Percentiles rank a stretch among this genome's conserved stretches.
Conservation (phyloP, 139 green algal genomes). For the Choricystis sp. region DNA sequence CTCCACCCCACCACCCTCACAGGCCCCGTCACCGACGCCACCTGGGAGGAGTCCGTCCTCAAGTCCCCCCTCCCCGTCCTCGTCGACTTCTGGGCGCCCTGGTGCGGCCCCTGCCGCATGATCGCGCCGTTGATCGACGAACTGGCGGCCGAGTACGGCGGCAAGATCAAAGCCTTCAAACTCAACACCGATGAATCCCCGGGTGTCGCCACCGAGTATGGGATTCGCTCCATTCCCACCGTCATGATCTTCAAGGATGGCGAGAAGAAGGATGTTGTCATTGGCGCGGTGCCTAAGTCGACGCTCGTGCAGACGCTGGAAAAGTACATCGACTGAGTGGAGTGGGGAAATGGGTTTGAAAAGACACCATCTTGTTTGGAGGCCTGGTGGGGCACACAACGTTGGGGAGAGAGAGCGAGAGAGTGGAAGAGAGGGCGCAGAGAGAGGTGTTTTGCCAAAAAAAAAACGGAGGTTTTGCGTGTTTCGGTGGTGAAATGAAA, state of each 20-base stretch:
- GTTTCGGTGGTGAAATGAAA: too few species aligned
- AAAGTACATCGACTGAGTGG: constrained; percentile 79
- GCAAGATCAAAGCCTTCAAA: constrained; percentile 54
- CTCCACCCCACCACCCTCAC: too few species aligned
- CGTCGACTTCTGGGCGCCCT: constrained; percentile 72
- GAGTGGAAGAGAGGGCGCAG: too few species aligned
- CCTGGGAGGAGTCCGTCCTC: constrained; percentile 72
- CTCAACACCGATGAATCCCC: constrained; percentile 97
- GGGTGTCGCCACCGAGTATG: constrained; percentile 80
- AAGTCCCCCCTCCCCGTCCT: constrained; percentile 70
- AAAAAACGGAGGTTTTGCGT: too few species aligned
- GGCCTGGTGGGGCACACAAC: too few species aligned
- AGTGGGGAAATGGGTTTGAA: too few species aligned
- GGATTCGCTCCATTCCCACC: constrained; percentile 91
- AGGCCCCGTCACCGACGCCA: constrained; percentile 60
- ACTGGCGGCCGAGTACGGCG: constrained; percentile 55
- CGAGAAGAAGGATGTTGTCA: constrained; percentile 94
- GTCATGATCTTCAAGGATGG: constrained; percentile 94
- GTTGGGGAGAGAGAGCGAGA: too few species aligned
- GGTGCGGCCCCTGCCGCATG: constrained; percentile 90
- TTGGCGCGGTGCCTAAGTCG: constrained; percentile 89
- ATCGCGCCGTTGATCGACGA: constrained; percentile 85
- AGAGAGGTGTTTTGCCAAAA: too few species aligned
- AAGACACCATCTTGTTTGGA: too few species aligned
- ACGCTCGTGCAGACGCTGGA: constrained; percentile 78